Evolutionary conservation across 2,329 filamentous ascomycete genomes (phyloP).

Genomic region (Venturia oleaginea): DNA sequence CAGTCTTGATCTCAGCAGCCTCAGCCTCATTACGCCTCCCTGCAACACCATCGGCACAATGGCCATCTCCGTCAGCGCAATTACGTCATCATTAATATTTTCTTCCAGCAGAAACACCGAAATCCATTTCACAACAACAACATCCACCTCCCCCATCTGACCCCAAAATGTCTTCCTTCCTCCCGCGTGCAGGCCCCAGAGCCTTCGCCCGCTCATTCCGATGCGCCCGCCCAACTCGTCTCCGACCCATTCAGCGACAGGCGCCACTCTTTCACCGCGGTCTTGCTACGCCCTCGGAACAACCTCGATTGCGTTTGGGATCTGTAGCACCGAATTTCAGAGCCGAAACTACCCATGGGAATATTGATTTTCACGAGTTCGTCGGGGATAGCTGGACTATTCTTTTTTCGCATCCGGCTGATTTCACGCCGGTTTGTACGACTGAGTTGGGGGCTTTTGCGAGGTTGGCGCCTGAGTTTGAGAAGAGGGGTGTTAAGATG

Average conservation of each 20-base stretch:
- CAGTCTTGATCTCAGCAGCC: background rate
- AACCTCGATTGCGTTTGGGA: conserved; percentile 36
- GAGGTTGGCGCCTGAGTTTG: conserved; percentile 80
- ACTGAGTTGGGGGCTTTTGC: conserved; percentile 91
- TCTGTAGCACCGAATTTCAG: conserved; percentile 69
- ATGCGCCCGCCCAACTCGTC: conserved; percentile 20
- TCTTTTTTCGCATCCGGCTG: conserved; percentile 74
- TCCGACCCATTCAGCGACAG: conserved; percentile 20
- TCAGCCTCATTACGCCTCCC: background rate
- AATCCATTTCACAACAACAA: background rate
- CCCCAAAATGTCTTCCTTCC: conserved; percentile 24
- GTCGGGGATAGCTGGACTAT: conserved; percentile 72
- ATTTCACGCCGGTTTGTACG: conserved; percentile 93
- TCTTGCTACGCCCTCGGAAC: conserved; percentile 28
- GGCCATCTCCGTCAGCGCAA: background rate
- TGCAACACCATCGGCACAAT: background rate
- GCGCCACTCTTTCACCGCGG: conserved; percentile 26
- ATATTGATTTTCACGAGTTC: conserved; percentile 77
- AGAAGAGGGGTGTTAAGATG: conserved; percentile 79
- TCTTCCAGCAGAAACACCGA: background rate
- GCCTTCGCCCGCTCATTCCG: conserved; percentile 22
- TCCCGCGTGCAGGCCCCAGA: conserved; percentile 28
- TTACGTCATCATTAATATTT: background rate
- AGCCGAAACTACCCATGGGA: conserved; percentile 68
- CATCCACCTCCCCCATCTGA: background rate